phyloP scores from a whole-genome alignment of 257 asterid species.

The Nicotiana sylvestris region DNA sequence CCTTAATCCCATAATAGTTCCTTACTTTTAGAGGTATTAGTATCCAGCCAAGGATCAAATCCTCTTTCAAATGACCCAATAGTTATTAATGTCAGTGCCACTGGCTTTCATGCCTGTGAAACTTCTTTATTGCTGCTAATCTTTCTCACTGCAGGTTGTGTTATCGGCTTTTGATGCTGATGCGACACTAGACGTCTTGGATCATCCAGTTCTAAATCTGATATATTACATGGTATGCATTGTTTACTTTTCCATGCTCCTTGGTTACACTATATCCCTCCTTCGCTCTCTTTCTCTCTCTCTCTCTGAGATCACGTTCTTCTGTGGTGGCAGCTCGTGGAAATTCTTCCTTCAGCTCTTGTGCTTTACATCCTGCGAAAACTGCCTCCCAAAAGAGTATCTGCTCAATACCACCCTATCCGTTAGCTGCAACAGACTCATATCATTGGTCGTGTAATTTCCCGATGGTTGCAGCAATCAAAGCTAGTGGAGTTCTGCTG shows the following conservation, averaged over 20 bases:
- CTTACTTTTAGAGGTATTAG: not conserved
- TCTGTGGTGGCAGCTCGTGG: constrained; percentile 35
- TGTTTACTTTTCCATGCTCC: not conserved
- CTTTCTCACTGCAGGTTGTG: constrained; percentile 43
- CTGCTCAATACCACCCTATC: constrained; percentile 60
- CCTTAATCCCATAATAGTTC: not conserved
- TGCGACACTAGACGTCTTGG: constrained; percentile 74
- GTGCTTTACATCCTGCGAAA: constrained; percentile 64
- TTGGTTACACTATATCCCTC: not conserved
- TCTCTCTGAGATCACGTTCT: not conserved
- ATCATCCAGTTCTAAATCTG: constrained; percentile 75
- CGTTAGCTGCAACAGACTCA: constrained; percentile 18
- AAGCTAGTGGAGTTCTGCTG: not conserved
- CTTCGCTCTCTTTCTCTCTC: not conserved
- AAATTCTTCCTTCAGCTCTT: constrained; percentile 73
- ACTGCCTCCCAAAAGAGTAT: constrained; percentile 54
- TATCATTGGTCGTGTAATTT: not conserved
- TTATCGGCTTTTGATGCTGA: constrained; percentile 72
- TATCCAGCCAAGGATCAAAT: not conserved
- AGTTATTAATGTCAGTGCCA: not conserved
- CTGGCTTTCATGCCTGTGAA: not conserved
- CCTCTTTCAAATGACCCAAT: not conserved
- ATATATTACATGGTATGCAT: constrained; percentile 72
- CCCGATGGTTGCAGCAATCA: not conserved
- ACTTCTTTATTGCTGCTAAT: not conserved